Evolutionary conservation across 148 eudicot genomes (phyloP), one percentile per base, ranked within the genome.

Genomic region (Spergularia marina): DNA sequence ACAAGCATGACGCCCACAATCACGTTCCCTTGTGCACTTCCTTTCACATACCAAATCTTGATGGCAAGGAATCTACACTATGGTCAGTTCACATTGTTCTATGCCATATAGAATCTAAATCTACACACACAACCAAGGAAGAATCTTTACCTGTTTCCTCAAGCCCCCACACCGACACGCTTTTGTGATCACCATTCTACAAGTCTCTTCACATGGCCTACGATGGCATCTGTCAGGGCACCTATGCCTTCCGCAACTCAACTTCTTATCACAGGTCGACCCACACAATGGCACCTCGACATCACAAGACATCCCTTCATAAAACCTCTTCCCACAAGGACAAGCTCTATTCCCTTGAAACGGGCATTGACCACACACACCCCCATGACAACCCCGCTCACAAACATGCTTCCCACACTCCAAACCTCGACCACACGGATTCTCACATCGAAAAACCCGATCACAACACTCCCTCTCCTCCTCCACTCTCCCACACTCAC

Each of bases 1-100:
- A 72, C 99, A 95, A 66, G 97, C 96, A 91, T 95, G 99, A 64
- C 97, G 96, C 63, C 94, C 98, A 90, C 99, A 95, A 76, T 95
- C 98, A 55, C 98, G 82, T 73, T 88, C 74, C 49, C 70, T 87
- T 78, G 84, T 84, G 70, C 99, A 95, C 85, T 95, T 95, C 85
- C 99, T 89, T 73, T 95, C 99, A 73, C 99, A 95, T 21, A 86
- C 85, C 83, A 95, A 80, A 77, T 91, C 97, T 90, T 92, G 99
- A 89, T 89, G 80, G 86, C 99, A 95, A 53, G 99, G 99, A 82
- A 95, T 87, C 99, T 95, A 89, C 82, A 87, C 76, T 74, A 92
- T 75, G 44, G 75, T 82, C 67, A 90, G 80, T 79, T 71, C 36
- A 66, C 54, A 77, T 53, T 72, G 75, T 10, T 54, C 70, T 21